Evolutionary conservation across 1,284 basidiomycete species (phyloP), one percentile per base, ranked within the genome.

Genomic region (Cystobasidium pallidum): DNA sequence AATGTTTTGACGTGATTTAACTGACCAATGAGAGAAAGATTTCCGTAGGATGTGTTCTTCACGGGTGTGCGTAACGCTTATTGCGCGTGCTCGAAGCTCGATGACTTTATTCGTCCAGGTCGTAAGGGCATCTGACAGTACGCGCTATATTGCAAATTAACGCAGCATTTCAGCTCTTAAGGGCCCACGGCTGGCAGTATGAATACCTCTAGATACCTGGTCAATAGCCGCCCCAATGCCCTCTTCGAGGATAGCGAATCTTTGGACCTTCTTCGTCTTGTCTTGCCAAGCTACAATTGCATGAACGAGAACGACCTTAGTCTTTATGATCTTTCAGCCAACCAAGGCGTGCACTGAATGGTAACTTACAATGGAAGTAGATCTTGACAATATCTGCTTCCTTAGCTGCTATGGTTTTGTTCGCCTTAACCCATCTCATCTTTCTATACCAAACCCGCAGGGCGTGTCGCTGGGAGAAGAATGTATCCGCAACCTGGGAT

Each of bases 401-500:
- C 39, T 67, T 64, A 32, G 19, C 13, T 21, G 39, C 55, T 17
- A 73, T 39, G 2, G 65, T 52, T 45, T 52, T 52, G 28, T 61
- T 24, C 6, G 61, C 59, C 49, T 59, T 47, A 6, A 30, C 21
- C 41, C 55, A 55, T 47, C 72, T 59, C 21, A 58, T 39, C 36
- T 54, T 49, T 24, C 36, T 47, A 17, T 26, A 64, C 49, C 66
- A 67, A 32, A 2, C 32, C 39, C 54, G 19, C 1, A 67, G 19
- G 3, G 41, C 66, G 13, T 52, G 32, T 19, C 67, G 21, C 32
- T 70, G 67, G 15, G 68, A 26, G 51, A 73, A 73, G 66, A 73
- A 73, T 19, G 61, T 43, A 28, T 61, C 30, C n/a, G 72, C 72
- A 34, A 73, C 66, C 15, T 45, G 39, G 19, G 72, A 66, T 62